Conservation (phyloP, 1,284 basidiomycete species). For the Tilletiopsis washingtonensis region DNA sequence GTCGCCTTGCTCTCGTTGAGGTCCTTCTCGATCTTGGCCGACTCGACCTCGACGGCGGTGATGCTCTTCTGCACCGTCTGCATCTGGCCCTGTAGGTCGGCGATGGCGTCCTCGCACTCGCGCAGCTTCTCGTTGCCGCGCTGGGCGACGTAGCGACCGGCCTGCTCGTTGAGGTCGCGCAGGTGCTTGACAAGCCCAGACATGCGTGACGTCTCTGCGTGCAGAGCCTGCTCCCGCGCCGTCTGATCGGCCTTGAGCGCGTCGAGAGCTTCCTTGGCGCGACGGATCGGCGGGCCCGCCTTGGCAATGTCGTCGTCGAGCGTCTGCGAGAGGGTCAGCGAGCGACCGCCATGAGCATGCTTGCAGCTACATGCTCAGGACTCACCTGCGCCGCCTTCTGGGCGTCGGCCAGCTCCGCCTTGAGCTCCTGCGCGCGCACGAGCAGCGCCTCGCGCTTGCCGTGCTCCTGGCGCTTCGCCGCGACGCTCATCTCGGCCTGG, state of each 20-base stretch:
- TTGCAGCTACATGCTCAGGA: no score
- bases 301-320: conserved; percentile 60
- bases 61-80: conserved; percentile 15
- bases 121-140: conserved; percentile 22
- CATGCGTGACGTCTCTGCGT: conserved; percentile 33
- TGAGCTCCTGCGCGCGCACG: conserved; percentile 51
- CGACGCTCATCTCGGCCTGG: conserved; percentile 49
- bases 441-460: conserved; percentile 20
- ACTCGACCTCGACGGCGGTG: conserved; percentile 22
- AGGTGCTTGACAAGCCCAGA: conserved; percentile 29
- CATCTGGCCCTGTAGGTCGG: conserved; percentile 35
- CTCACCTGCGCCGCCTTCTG: conserved; percentile 10
- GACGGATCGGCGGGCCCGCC: conserved; percentile 62
- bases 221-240: conserved; percentile 54
- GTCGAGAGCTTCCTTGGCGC: conserved; percentile 59
- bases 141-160: conserved; percentile 18
- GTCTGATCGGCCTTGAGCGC: conserved; percentile 56
- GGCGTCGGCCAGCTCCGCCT: conserved; percentile 60
- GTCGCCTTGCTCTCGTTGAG: conserved; percentile 47
- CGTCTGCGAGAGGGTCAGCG: conserved; percentile 5
- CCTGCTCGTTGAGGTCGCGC: conserved; percentile 15
- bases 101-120: conserved; percentile 23
- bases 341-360: neutral
- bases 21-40: conserved; percentile 39
- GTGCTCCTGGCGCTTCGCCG: conserved; percentile 24